A percentile compares a stretch with the other conserved stretches of the same genome.
These are phyloP conservation scores for Pholiota molesta DNA, from an alignment of 768 basidiomycete species.

Conservation along the genomic window DNA sequence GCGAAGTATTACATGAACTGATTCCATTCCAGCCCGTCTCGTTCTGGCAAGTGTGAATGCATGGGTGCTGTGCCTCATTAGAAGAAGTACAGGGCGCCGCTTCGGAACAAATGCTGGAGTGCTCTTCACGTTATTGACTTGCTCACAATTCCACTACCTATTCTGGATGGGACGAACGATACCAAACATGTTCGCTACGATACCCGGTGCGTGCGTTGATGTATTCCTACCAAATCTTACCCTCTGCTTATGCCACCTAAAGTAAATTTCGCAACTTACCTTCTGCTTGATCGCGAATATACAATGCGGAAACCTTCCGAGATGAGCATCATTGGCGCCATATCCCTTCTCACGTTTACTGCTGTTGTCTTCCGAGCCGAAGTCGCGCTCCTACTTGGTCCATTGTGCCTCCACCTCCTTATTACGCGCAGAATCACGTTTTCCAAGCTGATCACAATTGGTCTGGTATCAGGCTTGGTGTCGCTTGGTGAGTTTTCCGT, in stretches of 20 bases:
- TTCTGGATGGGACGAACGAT: slow-evolving; percentile 95
- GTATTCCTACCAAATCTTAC: not conserved
- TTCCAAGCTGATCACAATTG: slow-evolving; percentile 46
- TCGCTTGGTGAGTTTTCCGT: slow-evolving; percentile 51
- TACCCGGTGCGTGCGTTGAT: slow-evolving; percentile 56
- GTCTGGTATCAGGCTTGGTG: slow-evolving; percentile 45
- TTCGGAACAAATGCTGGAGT: slow-evolving; percentile 63
- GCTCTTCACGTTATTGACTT: slow-evolving; percentile 69
- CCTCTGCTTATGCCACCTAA: not conserved
- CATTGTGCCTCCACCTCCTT: slow-evolving; percentile 60
- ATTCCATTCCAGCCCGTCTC: slow-evolving; percentile 64
- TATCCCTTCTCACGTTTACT: slow-evolving; percentile 67
- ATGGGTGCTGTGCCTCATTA: slow-evolving; percentile 60
- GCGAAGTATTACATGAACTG: not conserved
- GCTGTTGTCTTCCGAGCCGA: slow-evolving; percentile 82
- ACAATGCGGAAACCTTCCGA: slow-evolving; percentile 41
- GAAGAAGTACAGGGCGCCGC: slow-evolving; percentile 60
- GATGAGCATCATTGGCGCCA: slow-evolving; percentile 38
- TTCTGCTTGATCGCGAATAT: slow-evolving; percentile 48
- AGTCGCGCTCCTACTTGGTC: slow-evolving; percentile 65
- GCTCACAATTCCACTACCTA: slow-evolving; percentile 87
- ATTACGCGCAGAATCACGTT: slow-evolving; percentile 45
- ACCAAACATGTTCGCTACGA: slow-evolving; percentile 91
- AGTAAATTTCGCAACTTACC: slow-evolving; percentile 63
- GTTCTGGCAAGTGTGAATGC: slow-evolving; percentile 71